Conservation (phyloP, 768 basidiomycete species). For the Mycena galopus region DNA sequence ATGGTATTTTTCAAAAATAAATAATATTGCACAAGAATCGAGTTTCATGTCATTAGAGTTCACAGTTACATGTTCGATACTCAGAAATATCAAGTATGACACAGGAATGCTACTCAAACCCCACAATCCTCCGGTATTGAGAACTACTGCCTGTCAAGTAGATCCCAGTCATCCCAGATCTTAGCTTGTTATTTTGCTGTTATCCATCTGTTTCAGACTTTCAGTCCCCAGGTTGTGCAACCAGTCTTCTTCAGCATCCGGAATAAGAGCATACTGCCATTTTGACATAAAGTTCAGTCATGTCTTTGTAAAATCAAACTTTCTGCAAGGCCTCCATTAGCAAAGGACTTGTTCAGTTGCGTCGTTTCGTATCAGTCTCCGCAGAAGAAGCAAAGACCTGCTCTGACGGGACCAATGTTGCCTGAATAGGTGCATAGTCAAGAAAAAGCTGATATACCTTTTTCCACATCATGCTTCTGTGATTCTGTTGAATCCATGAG, state of each 20-base stretch:
- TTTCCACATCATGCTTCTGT: background rate
- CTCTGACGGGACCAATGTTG: background rate
- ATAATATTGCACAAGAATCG: too few relatives aligned
- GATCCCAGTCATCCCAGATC: constrained; percentile 1
- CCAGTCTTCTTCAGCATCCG: constrained; percentile 1
- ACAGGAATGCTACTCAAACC: constrained; percentile 3
- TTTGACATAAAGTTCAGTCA: background rate
- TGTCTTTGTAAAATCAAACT: background rate
- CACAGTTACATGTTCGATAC: background rate
- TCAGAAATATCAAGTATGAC: background rate
- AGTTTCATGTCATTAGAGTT: too few relatives aligned
- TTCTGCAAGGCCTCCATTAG: constrained; percentile 2
- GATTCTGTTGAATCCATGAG: too few relatives aligned
- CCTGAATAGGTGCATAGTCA: background rate
- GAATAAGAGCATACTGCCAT: background rate
- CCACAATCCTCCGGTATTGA: background rate
- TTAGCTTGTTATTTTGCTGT: background rate
- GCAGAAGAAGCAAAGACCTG: background rate
- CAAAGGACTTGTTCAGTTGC: background rate
- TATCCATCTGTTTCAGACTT: background rate
- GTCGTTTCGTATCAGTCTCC: background rate
- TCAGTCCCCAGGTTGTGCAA: background rate
- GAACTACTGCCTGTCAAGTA: background rate
- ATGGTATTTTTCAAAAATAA: too few relatives aligned
- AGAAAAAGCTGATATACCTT: background rate